Evolutionary conservation across 2,329 filamentous ascomycete genomes (phyloP).

Genomic region (Penicillium sp.): DNA sequence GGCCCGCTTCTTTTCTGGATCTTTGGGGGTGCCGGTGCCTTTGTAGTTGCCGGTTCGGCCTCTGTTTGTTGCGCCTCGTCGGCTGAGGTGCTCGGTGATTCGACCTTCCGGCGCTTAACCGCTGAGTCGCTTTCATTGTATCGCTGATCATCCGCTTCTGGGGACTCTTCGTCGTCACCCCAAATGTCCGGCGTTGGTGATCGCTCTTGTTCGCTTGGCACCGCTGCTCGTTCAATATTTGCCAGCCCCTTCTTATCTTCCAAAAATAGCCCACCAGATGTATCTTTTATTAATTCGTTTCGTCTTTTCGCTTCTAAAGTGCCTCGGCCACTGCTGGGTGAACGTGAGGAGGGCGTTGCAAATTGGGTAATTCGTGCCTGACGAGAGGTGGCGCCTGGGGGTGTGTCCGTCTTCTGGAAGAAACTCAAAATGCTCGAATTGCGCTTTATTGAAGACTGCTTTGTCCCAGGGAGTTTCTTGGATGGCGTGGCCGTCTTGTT

Average conservation of each 20-base stretch:
- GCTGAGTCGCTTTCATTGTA: constrained; percentile 35
- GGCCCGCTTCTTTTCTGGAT: constrained; percentile 33
- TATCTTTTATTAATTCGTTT: constrained; percentile 11
- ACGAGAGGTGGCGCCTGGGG: constrained; percentile 47
- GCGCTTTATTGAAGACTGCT: constrained; percentile 25
- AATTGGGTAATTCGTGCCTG: constrained; percentile 57
- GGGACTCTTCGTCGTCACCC: constrained; percentile 27
- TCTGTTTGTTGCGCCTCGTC: background rate
- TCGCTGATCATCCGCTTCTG: constrained; percentile 18
- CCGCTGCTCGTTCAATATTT: constrained; percentile 5
- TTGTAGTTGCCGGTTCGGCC: background rate
- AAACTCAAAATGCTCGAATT: constrained; percentile 72
- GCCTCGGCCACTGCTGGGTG: constrained; percentile 31
- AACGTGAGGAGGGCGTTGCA: constrained; percentile 24
- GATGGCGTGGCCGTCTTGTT: constrained; percentile 30
- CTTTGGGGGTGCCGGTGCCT: constrained; percentile 4
- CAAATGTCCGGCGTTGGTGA: constrained; percentile 36
- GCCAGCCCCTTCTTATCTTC: constrained; percentile 31
- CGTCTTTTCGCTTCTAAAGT: constrained; percentile 15
- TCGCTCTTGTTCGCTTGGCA: constrained; percentile 15
- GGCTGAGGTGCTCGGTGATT: constrained; percentile 10
- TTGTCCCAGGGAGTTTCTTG: constrained; percentile 14
- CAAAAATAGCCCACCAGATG: constrained; percentile 35
- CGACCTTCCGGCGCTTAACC: constrained; percentile 37
- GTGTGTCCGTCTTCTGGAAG: constrained; percentile 67